These are phyloP conservation scores for Ascochyta rabiei DNA, from an alignment of 2,329 filamentous ascomycete genomes.

Conservation along the genomic window DNA sequence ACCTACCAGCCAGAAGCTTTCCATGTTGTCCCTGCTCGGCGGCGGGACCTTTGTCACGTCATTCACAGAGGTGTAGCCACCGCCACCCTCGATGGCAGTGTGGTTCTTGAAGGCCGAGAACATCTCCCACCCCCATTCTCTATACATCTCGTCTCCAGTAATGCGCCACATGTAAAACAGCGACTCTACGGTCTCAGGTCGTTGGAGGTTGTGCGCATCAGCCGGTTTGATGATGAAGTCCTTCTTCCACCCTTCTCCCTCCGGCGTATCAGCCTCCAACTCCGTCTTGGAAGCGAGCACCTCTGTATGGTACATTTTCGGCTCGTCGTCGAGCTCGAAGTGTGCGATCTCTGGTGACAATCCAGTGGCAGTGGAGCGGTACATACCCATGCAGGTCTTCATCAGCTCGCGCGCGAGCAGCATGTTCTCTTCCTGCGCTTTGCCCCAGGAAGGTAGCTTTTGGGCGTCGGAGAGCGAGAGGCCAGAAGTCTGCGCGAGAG, in stretches of 20 bases:
- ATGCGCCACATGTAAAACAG: slow-evolving; percentile 99
- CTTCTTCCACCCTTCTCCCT: slow-evolving; percentile 69
- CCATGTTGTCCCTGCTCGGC: slow-evolving; percentile 84
- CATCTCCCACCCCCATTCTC: slow-evolving; percentile 99
- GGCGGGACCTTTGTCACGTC: slow-evolving; percentile 78
- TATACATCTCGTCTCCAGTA: slow-evolving; percentile 85
- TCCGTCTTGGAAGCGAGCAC: slow-evolving; percentile 53
- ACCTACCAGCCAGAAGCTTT: slow-evolving; percentile 95
- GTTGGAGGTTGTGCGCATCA: slow-evolving; percentile 92
- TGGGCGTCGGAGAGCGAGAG: slow-evolving; percentile 75
- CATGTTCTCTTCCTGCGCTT: slow-evolving; percentile 85
- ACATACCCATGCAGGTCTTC: slow-evolving; percentile 98
- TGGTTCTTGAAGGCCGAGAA: slow-evolving; percentile 90
- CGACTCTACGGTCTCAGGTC: slow-evolving; percentile 95
- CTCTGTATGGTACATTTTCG: slow-evolving; percentile 61
- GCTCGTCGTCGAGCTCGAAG: slow-evolving; percentile 77
- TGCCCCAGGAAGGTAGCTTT: slow-evolving; percentile 72
- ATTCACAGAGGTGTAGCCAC: slow-evolving; percentile 80
- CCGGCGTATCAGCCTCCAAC: slow-evolving; percentile 31
- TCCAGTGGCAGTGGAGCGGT: slow-evolving; percentile 85
- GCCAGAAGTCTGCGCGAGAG: slow-evolving; percentile 83
- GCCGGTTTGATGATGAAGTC: slow-evolving; percentile 81
- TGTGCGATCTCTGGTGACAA: slow-evolving; percentile 95
- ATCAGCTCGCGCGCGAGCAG: slow-evolving; percentile 85
- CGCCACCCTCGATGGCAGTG: slow-evolving; percentile 76